These are phyloP conservation scores for Trichophyton simii DNA, from an alignment of 2,329 filamentous ascomycete genomes.

Conservation along the genomic window DNA sequence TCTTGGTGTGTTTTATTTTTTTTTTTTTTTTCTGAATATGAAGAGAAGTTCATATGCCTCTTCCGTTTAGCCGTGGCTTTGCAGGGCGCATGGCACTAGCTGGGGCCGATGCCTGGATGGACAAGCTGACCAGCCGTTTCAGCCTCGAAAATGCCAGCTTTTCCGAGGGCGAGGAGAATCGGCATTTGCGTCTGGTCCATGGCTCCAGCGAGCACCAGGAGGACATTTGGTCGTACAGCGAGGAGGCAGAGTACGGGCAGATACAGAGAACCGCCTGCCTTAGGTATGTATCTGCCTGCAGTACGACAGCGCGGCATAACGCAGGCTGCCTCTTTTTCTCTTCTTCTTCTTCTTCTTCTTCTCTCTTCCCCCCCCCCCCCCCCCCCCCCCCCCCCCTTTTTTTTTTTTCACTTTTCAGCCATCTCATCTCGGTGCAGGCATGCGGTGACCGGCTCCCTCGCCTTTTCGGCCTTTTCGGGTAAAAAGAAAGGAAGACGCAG, in stretches of 20 bases:
- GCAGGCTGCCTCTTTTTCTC: background rate
- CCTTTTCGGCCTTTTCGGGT: background rate
- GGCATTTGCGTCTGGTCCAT: background rate
- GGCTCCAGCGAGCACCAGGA: background rate
- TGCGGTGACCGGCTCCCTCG: background rate
- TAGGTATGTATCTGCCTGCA: background rate
- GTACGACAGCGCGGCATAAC: background rate
- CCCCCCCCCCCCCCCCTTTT: too few species aligned
- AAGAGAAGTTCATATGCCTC: background rate
- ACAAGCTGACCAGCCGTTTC: background rate
- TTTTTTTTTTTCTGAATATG: too few species aligned
- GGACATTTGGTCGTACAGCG: too few species aligned
- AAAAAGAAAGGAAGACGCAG: background rate
- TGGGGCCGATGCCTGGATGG: background rate
- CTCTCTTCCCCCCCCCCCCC: background rate
- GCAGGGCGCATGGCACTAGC: background rate
- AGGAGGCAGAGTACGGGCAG: too few species aligned
- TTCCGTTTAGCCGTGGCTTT: background rate
- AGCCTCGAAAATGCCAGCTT: background rate
- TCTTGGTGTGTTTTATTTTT: too few species aligned
- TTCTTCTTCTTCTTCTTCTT: too few species aligned
- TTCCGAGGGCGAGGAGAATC: background rate
- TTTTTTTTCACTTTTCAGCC: background rate
- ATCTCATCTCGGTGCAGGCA: background rate
- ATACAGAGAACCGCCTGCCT: too few species aligned